phyloP scores from a whole-genome alignment of 495 filamentous ascomycete genomes.

The Talaromyces nanjingensis region DNA sequence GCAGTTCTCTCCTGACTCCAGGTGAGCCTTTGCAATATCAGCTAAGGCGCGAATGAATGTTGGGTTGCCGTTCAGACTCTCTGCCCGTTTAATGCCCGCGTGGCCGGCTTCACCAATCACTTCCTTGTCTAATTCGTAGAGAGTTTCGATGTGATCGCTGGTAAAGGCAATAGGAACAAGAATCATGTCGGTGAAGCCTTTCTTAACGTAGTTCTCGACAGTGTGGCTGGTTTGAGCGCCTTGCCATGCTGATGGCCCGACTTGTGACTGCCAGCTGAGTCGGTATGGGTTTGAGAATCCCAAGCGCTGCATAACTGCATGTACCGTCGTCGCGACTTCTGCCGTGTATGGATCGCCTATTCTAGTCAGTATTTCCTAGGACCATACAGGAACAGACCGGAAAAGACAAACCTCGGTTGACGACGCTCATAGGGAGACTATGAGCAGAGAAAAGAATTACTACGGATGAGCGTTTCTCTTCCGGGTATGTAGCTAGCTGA shows the following conservation, averaged over 20 bases:
- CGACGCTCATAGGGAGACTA: slow-evolving; percentile 92
- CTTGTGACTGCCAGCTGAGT: slow-evolving; percentile 96
- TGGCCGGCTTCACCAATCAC: slow-evolving; percentile 87
- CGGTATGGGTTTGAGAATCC: slow-evolving; percentile 83
- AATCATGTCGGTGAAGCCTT: slow-evolving; percentile 84
- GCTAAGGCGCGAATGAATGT: slow-evolving; percentile 90
- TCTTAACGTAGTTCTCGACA: slow-evolving; percentile 80
- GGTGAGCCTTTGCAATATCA: slow-evolving; percentile 72
- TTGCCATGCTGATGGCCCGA: slow-evolving; percentile 91
- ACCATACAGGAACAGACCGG: not conserved
- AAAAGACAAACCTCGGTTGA: slow-evolving; percentile 65
- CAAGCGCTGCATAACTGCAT: slow-evolving; percentile 90
- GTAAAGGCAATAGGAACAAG: slow-evolving; percentile 97
- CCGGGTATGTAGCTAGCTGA: slow-evolving; percentile 73
- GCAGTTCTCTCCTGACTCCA: slow-evolving; percentile 60
- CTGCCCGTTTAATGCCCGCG: slow-evolving; percentile 73
- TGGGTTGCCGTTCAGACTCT: slow-evolving; percentile 87
- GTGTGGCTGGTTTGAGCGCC: slow-evolving; percentile 88
- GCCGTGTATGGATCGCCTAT: slow-evolving; percentile 90
- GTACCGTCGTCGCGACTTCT: slow-evolving; percentile 94
- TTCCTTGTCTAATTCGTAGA: slow-evolving; percentile 92
- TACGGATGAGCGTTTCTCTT: slow-evolving; percentile 67
- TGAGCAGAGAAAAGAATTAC: slow-evolving; percentile 93
- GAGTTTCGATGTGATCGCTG: slow-evolving; percentile 95
- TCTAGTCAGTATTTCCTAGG: slow-evolving; percentile 13